Base-by-base conservation (phyloP, 148 eudicot genomes). In the Arbutus unedo region DNA sequence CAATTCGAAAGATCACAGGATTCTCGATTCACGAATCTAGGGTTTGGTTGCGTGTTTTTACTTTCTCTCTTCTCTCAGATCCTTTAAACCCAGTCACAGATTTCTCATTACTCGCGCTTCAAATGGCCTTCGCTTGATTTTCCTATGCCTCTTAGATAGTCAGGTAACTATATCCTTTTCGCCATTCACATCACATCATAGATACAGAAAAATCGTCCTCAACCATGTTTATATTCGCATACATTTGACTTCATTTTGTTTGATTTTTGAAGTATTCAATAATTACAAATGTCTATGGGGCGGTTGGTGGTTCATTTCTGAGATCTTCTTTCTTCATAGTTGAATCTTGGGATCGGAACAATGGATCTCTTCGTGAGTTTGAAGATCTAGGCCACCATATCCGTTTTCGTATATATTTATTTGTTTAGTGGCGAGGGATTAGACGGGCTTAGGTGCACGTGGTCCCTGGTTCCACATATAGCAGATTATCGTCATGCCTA, bases 321-420 rank as follows among this genome's bases (percentile, higher is more conserved):
- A 73, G 76, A 73, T 73, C 70, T 64, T 64, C 25, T 6, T 64
- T 16, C 19, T 56, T 56, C n/a, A 8, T 64, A 23, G 70, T n/a
- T n/a, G 70, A n/a, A 64, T 23, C 53, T 73, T 73, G 21, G 76
- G 47, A 73, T 45, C 51, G 6, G 51, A 73, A 45, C 21, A 73
- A 16, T 73, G 76, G 76, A 73, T 73, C 76, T 73, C 72, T 77
- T 73, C 45, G 18, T 47, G 64, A 51, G 83, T 74, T 81, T 74
- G 71, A 75, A 79, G 89, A 82, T 84, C 87, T 82, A 71, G 51
- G 45, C 11, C 76, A 73, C 23, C 47, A 7, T 44, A 8, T 43
- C n/a, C 14, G 8, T 73, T 73, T 73, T 45, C 51, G 49, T 15
- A 21, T 43, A 38, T 73, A 60, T 16, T n/a, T 19, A 2, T n/a